These are phyloP conservation scores for Dothistroma pini DNA, from an alignment of 2,329 filamentous ascomycete species.

Conservation along the genomic window DNA sequence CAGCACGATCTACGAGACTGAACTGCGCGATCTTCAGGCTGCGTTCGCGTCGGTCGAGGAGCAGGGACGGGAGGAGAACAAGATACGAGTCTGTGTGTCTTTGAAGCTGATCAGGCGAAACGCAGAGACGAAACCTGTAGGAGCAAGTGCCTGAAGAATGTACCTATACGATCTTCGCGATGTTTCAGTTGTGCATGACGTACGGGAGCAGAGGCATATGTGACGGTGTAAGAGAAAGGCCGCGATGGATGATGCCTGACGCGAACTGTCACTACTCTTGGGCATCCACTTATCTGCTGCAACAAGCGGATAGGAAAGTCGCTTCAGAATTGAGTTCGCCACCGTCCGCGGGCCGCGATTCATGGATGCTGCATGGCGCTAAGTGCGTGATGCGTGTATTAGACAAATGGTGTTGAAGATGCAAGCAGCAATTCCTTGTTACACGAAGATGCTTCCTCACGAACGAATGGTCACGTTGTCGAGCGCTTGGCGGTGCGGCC, in stretches of 20 bases:
- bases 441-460: background rate
- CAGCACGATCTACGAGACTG: conserved; percentile 7
- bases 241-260: background rate
- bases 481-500: background rate
- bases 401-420: background rate
- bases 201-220: background rate
- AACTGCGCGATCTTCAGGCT: conserved; percentile 1
- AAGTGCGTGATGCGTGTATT: background rate
- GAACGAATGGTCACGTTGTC: background rate
- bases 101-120: conserved; percentile 5
- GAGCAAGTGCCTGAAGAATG: background rate
- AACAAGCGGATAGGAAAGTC: background rate
- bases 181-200: conserved; percentile 1
- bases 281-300: background rate
- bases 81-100: background rate
- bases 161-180: background rate
- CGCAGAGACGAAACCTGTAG: background rate
- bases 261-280: background rate
- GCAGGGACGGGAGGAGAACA: background rate
- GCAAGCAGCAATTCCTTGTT: background rate
- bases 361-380: background rate
- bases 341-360: background rate
- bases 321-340: background rate
- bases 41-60: background rate
- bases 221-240: background rate